Percentiles rank a stretch among this genome's conserved stretches.
These are phyloP conservation scores for Tetrapisispora taiwanensis DNA, from an alignment of 805 yeast genomes.

Conservation along the genomic window DNA sequence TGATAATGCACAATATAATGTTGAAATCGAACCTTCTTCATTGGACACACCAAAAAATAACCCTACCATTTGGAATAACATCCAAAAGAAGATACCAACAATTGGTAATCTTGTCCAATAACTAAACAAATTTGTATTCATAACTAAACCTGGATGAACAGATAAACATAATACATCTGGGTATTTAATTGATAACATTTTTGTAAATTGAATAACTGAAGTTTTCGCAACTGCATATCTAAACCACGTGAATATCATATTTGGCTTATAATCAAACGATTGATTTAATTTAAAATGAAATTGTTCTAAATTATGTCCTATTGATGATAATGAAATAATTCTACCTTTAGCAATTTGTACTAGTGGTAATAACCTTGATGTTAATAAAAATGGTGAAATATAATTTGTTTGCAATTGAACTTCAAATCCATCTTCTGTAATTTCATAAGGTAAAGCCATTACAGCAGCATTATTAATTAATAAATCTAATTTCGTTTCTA, in stretches of 20 bases:
- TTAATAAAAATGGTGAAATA: slow-evolving; percentile 61
- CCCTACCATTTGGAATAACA: slow-evolving; percentile 59
- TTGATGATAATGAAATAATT: slow-evolving; percentile 52
- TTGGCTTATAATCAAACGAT: slow-evolving; percentile 48
- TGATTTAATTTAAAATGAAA: slow-evolving; percentile 37
- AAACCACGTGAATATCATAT: slow-evolving; percentile 63
- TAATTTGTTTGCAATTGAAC: slow-evolving; percentile 73
- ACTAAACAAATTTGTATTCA: slow-evolving; percentile 65
- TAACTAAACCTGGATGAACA: slow-evolving; percentile 80
- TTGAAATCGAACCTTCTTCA: slow-evolving; percentile 61
- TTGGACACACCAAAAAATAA: slow-evolving; percentile 58
- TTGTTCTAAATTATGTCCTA: slow-evolving; percentile 50
- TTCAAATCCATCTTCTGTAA: slow-evolving; percentile 64
- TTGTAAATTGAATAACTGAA: slow-evolving; percentile 64
- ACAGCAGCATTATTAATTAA: slow-evolving; percentile 73
- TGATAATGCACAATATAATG: slow-evolving; percentile 53
- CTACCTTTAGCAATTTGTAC: slow-evolving; percentile 37
- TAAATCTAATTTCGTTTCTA: slow-evolving; percentile 46
- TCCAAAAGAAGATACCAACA: slow-evolving; percentile 67
- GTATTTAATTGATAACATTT: slow-evolving; percentile 51
- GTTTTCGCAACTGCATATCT: slow-evolving; percentile 71
- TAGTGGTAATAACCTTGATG: slow-evolving; percentile 47
- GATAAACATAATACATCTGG: slow-evolving; percentile 56
- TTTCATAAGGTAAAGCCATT: slow-evolving; percentile 60
- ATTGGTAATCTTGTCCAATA: slow-evolving; percentile 73